phyloP scores from a whole-genome alignment of 2,329 filamentous ascomycete species.

The Drechmeria coniospora region DNA sequence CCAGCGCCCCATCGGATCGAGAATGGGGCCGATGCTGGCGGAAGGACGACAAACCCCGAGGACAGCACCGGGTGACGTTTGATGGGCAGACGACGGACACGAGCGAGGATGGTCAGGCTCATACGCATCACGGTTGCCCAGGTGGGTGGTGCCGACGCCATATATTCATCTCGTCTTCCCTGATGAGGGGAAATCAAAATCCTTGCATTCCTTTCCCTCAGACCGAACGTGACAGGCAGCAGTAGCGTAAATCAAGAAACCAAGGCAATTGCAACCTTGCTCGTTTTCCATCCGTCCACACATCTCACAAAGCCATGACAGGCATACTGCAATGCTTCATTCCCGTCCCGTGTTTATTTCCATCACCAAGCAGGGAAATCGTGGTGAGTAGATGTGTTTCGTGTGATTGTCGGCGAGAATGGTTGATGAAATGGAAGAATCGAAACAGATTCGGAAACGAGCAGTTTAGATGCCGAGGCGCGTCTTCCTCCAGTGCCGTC shows the following conservation, averaged over 20 bases:
- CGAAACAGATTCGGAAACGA: constrained; percentile 25
- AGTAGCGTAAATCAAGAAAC: constrained; percentile 23
- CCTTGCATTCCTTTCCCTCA: constrained; percentile 29
- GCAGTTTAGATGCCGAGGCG: constrained; percentile 87
- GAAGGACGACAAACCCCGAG: no score
- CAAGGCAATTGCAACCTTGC: constrained; percentile 15
- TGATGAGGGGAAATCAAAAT: constrained; percentile 16
- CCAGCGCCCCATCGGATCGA: no score
- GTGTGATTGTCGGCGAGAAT: constrained; percentile 9
- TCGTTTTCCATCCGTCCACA: constrained; percentile 12
- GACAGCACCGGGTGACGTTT: no score
- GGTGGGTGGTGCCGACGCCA: no score
- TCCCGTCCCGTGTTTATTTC: no score
- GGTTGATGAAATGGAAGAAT: constrained; percentile 10
- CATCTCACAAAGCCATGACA: constrained; percentile 1
- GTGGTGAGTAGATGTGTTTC: not conserved
- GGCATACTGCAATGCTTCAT: no score
- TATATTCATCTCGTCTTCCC: constrained; percentile 1
- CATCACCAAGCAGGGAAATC: not conserved
- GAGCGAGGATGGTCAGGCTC: no score
- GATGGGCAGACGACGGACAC: no score
- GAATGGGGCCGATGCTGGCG: no score
- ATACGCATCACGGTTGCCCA: no score
- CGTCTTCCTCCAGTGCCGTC: constrained; percentile 99
- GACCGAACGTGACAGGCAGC: constrained; percentile 31